Evolutionary conservation across 2,329 filamentous ascomycete species (phyloP), one percentile per base, ranked within the genome.

Genomic region (Cladosporium oxysporum): DNA sequence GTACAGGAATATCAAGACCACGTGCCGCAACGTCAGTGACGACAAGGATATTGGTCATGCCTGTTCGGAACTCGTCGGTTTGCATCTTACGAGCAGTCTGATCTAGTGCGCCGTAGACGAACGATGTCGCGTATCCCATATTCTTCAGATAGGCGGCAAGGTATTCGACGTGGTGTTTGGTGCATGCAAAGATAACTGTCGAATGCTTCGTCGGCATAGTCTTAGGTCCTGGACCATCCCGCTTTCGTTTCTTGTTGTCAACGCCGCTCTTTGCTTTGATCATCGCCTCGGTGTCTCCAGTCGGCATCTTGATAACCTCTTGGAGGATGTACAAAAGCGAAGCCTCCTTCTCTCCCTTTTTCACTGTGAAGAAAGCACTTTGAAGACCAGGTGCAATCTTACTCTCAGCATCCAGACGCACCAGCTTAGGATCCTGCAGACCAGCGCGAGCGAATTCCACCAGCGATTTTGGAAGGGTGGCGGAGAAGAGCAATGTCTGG

Each of bases 141-240:
- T 90, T 82, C 29, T 85, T 85, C n/a, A 99, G 83, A n/a, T 99
- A 80, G 52, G 87, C 86, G 47, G 91, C 88, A 4, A 99, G 81
- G 75, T 98, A 99, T 73, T 99, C 96, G 62, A 99, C 95, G 75
- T 97, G 93, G 79, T 99, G 95, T 76, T 99, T 98, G 0, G 95
- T 98, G 1, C 94, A 91, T 0, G 92, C 88, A 74, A 99, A 99
- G 4, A 99, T 83, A 71, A 99, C 97, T 0, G 96, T 99, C 0
- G 95, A 97, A 76, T 97, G 90, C 66, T 91, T 86, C 0, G 93
- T 95, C 1, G 93, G 92, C 64, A 90, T 91, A 64, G 91, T 89
- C 50, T 83, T 87, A 35, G 81, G 80, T 41, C 84, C 84, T 2
- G 83, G 79, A 12, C 81, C 80, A 28, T 80, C 80, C 61, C 90